Percentiles rank a stretch among this genome's conserved stretches.
phyloP scores from a whole-genome alignment of 164 flowering plant genomes.

The Annona cherimola region DNA sequence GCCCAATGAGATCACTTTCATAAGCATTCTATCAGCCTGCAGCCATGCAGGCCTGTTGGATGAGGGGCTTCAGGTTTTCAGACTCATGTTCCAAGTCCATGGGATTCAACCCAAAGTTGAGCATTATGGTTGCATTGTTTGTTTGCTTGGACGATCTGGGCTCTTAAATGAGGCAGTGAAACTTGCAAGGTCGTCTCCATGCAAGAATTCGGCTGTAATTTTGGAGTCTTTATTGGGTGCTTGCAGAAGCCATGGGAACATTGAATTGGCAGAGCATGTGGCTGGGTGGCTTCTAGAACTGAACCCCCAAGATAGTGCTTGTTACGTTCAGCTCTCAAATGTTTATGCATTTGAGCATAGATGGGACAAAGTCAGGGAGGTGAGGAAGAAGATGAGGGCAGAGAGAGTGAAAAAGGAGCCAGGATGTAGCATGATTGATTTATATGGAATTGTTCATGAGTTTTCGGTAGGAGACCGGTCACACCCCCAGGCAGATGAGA shows the following conservation, averaged over 20 bases:
- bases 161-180: conserved; percentile 39
- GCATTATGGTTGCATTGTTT: conserved; percentile 56
- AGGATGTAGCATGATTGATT: conserved; percentile 45
- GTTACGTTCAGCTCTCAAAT: conserved; percentile 41
- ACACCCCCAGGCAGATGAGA: conserved; percentile 17
- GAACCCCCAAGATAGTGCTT: conserved; percentile 45
- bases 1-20: conserved; percentile 43
- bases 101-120: conserved; percentile 32
- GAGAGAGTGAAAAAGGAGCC: conserved; percentile 38
- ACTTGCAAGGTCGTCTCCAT: conserved; percentile 26
- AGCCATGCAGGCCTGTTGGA: conserved; percentile 50
- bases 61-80: conserved; percentile 33
- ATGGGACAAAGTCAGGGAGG: conserved; percentile 22
- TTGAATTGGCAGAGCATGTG: conserved; percentile 47
- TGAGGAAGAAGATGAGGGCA: conserved; percentile 38
- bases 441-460: conserved; percentile 24
- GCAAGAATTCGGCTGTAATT: conserved; percentile 29
- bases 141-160: conserved; percentile 50
- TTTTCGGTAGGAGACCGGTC: conserved; percentile 41
- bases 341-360: conserved; percentile 37
- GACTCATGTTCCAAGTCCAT: conserved; percentile 26
- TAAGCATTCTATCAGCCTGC: conserved; percentile 44
- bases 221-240: conserved; percentile 59
- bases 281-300: conserved; percentile 40
- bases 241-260: conserved; percentile 41